Evolutionary conservation across 441 rosid genomes (phyloP).

Genomic region (Manihot esculenta): DNA sequence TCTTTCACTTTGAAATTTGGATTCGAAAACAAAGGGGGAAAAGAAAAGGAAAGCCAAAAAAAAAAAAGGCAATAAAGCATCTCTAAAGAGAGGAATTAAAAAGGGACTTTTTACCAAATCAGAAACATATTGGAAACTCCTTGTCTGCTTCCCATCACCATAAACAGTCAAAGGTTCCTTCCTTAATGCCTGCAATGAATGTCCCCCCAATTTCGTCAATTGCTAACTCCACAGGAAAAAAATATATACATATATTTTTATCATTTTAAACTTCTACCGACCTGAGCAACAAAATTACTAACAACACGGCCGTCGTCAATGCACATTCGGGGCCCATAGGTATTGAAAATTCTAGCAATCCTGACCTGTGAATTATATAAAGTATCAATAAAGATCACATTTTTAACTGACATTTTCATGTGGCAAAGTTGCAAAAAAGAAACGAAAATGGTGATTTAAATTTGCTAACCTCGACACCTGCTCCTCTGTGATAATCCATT

Average conservation of each 20-base stretch:
- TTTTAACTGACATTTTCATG: background rate
- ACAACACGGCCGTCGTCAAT: constrained; percentile 94
- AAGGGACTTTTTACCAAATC: constrained; percentile 60
- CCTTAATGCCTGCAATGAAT: constrained; percentile 74
- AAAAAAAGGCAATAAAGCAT: constrained; percentile 1
- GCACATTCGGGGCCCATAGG: constrained; percentile 95
- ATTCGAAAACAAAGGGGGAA: background rate
- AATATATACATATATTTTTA: too few relatives aligned
- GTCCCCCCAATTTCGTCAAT: constrained; percentile 41
- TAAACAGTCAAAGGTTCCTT: constrained; percentile 93
- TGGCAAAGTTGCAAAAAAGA: too few relatives aligned
- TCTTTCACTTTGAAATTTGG: constrained; percentile 4
- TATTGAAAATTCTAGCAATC: constrained; percentile 89
- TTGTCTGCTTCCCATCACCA: constrained; percentile 96
- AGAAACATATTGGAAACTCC: constrained; percentile 95
- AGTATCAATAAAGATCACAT: too few relatives aligned
- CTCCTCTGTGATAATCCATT: constrained; percentile 94
- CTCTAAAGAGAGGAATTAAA: background rate
- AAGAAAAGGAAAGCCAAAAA: background rate
- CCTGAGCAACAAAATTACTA: constrained; percentile 97
- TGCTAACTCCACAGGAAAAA: background rate
- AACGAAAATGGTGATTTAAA: background rate
- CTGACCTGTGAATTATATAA: constrained; percentile 55
- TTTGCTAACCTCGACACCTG: constrained; percentile 66
- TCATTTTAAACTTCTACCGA: constrained; percentile 9